Conservation (phyloP, 2,329 filamentous ascomycete species). For the Cryphonectria nitschkei region DNA sequence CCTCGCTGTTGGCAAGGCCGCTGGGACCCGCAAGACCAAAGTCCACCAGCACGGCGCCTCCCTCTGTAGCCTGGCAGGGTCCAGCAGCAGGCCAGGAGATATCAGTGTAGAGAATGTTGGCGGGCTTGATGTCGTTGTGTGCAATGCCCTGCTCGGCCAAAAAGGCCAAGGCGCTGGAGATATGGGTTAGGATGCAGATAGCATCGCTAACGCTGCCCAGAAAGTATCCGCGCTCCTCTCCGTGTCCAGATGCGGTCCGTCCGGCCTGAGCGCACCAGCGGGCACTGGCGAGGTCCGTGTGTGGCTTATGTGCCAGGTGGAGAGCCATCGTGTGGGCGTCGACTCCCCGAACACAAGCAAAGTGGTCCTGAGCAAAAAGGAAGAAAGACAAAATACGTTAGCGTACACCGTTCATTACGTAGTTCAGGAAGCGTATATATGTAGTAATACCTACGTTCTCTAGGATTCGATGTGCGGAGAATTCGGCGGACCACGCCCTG, state of each 20-base stretch:
- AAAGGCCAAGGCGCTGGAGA: background rate
- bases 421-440: background rate
- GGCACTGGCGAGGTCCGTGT: background rate
- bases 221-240: background rate
- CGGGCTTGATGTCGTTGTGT: constrained; percentile 4
- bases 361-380: background rate
- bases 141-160: background rate
- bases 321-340: background rate
- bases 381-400: no score
- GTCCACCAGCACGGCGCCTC: background rate
- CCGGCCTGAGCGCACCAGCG: background rate
- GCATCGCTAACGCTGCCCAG: background rate
- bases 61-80: background rate
- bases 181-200: background rate
- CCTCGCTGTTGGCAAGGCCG: background rate
- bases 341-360: background rate
- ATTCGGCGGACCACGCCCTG: background rate
- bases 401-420: no score
- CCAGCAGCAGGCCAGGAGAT: background rate
- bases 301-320: background rate
- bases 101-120: constrained; percentile 5
- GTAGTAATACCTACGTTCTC: background rate
- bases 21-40: background rate
- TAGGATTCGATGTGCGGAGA: background rate
- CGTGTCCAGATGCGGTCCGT: background rate